Percentiles rank a stretch among this genome's conserved stretches.
Conservation (phyloP, 1,139 yeast species). For the Nadsonia commutata region DNA sequence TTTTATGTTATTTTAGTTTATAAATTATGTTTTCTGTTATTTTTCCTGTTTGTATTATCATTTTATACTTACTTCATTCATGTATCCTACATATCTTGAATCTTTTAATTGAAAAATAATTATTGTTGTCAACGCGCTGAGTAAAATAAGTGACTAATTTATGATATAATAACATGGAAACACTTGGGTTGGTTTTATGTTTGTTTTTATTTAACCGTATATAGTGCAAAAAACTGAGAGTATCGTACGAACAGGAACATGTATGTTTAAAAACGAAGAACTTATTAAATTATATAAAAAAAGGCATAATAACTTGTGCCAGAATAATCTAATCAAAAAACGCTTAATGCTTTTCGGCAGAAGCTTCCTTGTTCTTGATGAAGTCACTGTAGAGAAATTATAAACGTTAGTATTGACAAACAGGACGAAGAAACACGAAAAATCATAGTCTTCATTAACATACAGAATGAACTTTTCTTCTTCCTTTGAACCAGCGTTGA, state of each 20-base stretch:
- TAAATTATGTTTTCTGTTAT: not conserved
- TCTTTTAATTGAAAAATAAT: too few relatives aligned
- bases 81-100: too few relatives aligned
- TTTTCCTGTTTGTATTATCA: too few relatives aligned
- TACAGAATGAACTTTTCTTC: slow-evolving; percentile 65
- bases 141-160: too few relatives aligned
- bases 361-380: slow-evolving; percentile 25
- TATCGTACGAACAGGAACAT: too few relatives aligned
- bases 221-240: too few relatives aligned
- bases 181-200: too few relatives aligned
- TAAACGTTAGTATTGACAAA: not conserved
- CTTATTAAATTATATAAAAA: not conserved
- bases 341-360: slow-evolving; percentile 13
- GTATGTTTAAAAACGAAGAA: not conserved
- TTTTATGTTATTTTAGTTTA: not conserved
- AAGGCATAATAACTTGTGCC: too few relatives aligned
- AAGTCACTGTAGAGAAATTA: slow-evolving; percentile 20
- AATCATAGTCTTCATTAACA: slow-evolving; percentile 13
- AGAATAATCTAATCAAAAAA: not conserved
- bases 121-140: too few relatives aligned
- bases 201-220: too few relatives aligned
- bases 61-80: too few relatives aligned
- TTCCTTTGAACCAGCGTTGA: slow-evolving; percentile 69
- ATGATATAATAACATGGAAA: too few relatives aligned
- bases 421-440: not conserved